These are phyloP conservation scores for Leccinum griseonigrum DNA, from an alignment of 1,284 basidiomycete species.

Conservation along the genomic window DNA sequence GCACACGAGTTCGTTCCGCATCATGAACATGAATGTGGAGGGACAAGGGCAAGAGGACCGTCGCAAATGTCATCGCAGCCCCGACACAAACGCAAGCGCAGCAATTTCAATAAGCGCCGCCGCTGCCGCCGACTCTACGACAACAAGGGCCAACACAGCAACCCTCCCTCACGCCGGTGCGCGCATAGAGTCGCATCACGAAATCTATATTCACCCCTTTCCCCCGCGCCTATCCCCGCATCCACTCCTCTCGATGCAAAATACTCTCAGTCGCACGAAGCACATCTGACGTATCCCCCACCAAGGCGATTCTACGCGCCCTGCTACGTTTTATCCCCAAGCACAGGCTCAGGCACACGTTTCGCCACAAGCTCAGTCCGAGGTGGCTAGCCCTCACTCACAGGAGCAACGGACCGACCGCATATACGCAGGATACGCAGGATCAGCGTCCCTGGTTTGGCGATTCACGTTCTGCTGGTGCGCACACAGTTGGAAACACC, in stretches of 20 bases:
- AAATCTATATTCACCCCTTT: constrained; percentile 24
- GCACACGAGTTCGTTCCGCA: constrained; percentile 56
- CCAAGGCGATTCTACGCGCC: too few relatives aligned
- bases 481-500: constrained; percentile 11
- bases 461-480: constrained; percentile 22
- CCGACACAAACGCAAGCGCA: constrained; percentile 7
- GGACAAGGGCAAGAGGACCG: constrained; percentile 10
- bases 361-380: constrained; percentile 20
- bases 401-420: constrained; percentile 18
- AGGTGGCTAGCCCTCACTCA: constrained; percentile 18
- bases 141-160: constrained; percentile 16
- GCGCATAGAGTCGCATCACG: constrained; percentile 30
- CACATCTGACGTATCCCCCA: constrained; percentile 12
- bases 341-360: too few relatives aligned
- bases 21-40: constrained; percentile 30
- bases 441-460: constrained; percentile 24
- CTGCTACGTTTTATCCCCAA: too few relatives aligned
- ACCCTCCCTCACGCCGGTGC: constrained; percentile 2
- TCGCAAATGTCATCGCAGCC: constrained; percentile 11
- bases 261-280: constrained; percentile 24
- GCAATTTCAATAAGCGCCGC: neutral
- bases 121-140: neutral
- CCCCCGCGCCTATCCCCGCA: constrained; percentile 14
- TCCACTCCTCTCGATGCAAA: constrained; percentile 18
- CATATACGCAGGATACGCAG: constrained; percentile 26